Conservation (phyloP, 768 basidiomycete genomes). For the Pleurotus platypus region DNA sequence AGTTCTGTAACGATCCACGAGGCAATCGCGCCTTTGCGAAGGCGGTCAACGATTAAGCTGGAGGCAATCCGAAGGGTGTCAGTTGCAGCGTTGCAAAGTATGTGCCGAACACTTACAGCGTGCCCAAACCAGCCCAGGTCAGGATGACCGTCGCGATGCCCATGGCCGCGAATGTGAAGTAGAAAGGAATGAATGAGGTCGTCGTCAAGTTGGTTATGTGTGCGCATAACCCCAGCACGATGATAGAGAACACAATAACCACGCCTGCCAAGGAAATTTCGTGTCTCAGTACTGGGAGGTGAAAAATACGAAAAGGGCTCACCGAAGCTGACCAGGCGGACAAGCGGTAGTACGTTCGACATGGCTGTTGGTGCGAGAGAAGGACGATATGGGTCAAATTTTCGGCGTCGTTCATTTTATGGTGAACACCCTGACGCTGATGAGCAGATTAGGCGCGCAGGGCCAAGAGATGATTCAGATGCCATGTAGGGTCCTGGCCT, state of each 20-base stretch:
- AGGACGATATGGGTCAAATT: not conserved
- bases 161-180: slow-evolving; percentile 30
- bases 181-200: slow-evolving; percentile 15
- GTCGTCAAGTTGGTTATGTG: slow-evolving; percentile 21
- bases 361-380: slow-evolving; percentile 4
- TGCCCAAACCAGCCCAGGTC: slow-evolving; percentile 25
- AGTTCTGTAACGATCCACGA: slow-evolving; percentile 38
- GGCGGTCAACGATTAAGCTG: slow-evolving; percentile 31
- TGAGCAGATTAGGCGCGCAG: not conserved
- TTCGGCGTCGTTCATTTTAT: too few species aligned
- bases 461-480: not conserved
- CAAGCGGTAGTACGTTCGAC: slow-evolving; percentile 13
- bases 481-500: too few species aligned
- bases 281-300: not conserved
- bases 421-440: too few species aligned
- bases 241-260: slow-evolving; percentile 21
- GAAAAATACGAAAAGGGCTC: not conserved
- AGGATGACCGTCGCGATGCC: slow-evolving; percentile 31
- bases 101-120: slow-evolving; percentile 27
- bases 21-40: slow-evolving; percentile 29
- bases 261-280: slow-evolving; percentile 7
- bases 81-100: too few species aligned
- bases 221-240: slow-evolving; percentile 22
- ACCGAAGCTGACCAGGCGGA: slow-evolving; percentile 18
- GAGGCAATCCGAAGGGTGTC: not conserved